Evolutionary conservation across 768 basidiomycete species (phyloP), one percentile per base, ranked within the genome.

Genomic region (Trametes cingulata): DNA sequence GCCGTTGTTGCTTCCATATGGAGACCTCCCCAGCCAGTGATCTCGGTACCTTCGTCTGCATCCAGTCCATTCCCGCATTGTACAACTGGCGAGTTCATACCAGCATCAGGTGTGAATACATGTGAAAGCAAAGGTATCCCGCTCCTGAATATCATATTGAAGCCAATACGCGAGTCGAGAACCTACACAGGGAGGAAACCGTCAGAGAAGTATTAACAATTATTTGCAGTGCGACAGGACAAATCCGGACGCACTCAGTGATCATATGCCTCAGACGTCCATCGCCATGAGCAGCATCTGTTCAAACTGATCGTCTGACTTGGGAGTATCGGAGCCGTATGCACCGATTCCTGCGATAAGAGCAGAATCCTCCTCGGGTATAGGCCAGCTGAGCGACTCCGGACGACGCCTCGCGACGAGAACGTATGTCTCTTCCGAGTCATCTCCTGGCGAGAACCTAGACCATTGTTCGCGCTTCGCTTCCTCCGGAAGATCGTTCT

Each of bases 241-340:
- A 17, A 19, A 45, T 24, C 6, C 17, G 56, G 50, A 46, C 25
- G 15, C 29, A 13, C n/a, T 12, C 3, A 17, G 13, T 33, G 3
- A 12, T 3, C 8, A 20, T 22, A 33, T 3, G 13, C 25, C 17
- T 36, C 22, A 52, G 4, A 56, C 7, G 19, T 63, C 70, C 60
- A 79, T 62, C 1, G 50, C 52, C 78, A 79, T 78, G 51, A 81
- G 66, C 33, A 92, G 71, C 22, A 91, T 66, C n/a, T 76, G 79
- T 69, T 93, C 89, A 58, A 91, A 91, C 7, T 82, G 84, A 51
- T 89, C 87, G 62, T 92, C 88, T 14, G 75, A 73, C 67, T 87
- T 89, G 25, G 71, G 72, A 3, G 62, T 27, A 14, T 65, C 29
- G 5, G 77, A 79, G 6, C 78, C 81, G 56, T 68, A 63, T 2